Evolutionary conservation across 352 stramenopile genomes (phyloP).

Genomic region (Thalassiosira exigua): DNA sequence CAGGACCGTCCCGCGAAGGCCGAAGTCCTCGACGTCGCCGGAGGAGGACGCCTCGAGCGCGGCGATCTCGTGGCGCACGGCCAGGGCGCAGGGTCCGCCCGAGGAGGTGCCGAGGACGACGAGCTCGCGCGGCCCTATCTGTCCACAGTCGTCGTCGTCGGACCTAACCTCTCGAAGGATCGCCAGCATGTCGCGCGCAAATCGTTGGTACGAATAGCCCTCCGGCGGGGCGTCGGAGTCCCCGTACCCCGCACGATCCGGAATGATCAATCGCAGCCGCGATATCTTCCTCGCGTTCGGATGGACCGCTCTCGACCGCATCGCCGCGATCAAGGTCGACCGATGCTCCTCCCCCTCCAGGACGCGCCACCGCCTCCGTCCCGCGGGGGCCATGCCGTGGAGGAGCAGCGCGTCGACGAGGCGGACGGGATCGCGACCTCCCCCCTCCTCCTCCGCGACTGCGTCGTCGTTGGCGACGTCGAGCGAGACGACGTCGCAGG

Average conservation of each 20-base stretch:
- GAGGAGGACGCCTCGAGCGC: neutral
- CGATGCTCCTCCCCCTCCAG: neutral
- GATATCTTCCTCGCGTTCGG: conserved; percentile 1
- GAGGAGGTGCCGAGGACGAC: neutral
- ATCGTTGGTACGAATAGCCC: conserved; percentile 3
- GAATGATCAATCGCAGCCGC: neutral
- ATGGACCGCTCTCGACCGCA: neutral
- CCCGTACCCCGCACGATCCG: neutral
- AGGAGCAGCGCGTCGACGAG: conserved; percentile 1
- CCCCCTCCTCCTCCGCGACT: too few species aligned
- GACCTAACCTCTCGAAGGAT: neutral
- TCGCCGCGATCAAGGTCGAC: neutral
- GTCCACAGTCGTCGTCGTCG: neutral
- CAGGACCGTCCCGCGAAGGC: neutral
- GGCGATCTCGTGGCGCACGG: neutral
- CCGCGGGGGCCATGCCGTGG: neutral
- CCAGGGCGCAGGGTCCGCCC: neutral
- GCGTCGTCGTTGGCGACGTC: neutral
- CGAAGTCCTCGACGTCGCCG: neutral
- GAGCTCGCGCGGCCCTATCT: neutral
- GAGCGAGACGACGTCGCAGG: neutral
- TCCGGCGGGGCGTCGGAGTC: neutral
- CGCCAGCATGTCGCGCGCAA: neutral
- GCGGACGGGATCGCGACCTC: neutral
- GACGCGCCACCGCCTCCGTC: neutral